phyloP scores from a whole-genome alignment of 2,329 filamentous ascomycete genomes.

The Canariomyces notabilis region DNA sequence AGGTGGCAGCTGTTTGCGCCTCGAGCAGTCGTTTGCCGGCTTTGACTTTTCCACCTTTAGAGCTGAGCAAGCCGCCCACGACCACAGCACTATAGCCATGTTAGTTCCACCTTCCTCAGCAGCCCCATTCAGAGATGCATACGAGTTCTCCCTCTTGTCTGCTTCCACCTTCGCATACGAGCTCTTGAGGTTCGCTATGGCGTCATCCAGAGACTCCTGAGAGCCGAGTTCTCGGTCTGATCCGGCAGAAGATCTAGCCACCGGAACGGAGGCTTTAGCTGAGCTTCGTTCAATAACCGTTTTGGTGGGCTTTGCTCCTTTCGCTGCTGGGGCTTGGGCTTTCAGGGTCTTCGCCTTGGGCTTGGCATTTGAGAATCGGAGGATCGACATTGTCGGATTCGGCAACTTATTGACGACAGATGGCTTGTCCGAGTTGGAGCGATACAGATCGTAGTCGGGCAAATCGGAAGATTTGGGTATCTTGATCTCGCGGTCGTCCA shows the following conservation, averaged over 20 bases:
- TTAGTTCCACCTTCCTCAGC: slow-evolving; percentile 25
- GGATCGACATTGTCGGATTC: slow-evolving; percentile 46
- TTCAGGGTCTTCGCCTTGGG: slow-evolving; percentile 31
- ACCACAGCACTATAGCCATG: slow-evolving; percentile 34
- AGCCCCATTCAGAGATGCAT: slow-evolving; percentile 24
- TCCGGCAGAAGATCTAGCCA: slow-evolving; percentile 7
- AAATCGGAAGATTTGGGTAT: slow-evolving; percentile 38
- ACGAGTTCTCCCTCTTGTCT: slow-evolving; percentile 44
- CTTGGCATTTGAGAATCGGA: slow-evolving; percentile 36
- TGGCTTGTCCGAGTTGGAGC: slow-evolving; percentile 46
- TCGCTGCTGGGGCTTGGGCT: slow-evolving; percentile 24
- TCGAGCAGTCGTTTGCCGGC: slow-evolving; percentile 40
- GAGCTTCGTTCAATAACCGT: slow-evolving; percentile 16
- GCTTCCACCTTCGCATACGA: slow-evolving; percentile 39
- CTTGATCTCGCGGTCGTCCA: slow-evolving; percentile 37
- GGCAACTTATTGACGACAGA: slow-evolving; percentile 45
- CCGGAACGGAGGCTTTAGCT: slow-evolving; percentile 5
- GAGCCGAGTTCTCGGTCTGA: slow-evolving; percentile 10
- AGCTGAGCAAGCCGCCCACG: slow-evolving; percentile 28
- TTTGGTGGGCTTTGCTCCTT: slow-evolving; percentile 8
- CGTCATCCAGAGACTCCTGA: slow-evolving; percentile 19
- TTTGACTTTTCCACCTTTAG: slow-evolving; percentile 28
- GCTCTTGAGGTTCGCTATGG: slow-evolving; percentile 44
- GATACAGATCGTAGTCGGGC: slow-evolving; percentile 52
- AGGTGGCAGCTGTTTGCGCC: slow-evolving; percentile 34